These are phyloP conservation scores for Nigrograna mackinnonii DNA, from an alignment of 2,329 filamentous ascomycete genomes.

Conservation along the genomic window DNA sequence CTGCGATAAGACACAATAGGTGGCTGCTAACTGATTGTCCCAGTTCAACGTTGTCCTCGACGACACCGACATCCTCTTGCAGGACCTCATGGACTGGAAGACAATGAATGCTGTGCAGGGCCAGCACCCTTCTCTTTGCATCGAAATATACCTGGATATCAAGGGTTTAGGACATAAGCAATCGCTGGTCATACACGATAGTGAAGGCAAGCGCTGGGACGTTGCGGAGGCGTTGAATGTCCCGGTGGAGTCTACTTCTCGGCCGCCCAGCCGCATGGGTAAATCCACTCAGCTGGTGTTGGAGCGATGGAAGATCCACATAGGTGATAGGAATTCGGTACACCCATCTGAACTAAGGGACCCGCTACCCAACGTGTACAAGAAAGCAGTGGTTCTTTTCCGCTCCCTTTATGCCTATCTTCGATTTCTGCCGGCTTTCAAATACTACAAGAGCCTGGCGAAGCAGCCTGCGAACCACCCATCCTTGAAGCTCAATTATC, in stretches of 20 bases:
- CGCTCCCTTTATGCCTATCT: conserved; percentile 83
- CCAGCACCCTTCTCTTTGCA: conserved; percentile 79
- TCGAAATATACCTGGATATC: conserved; percentile 88
- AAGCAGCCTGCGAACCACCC: conserved; percentile 68
- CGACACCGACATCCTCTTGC: conserved; percentile 84
- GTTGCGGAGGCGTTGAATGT: conserved; percentile 80
- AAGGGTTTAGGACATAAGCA: conserved; percentile 80
- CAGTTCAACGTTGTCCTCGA: conserved; percentile 96
- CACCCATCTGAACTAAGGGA: conserved; percentile 62
- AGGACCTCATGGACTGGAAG: conserved; percentile 83
- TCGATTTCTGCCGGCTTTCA: conserved; percentile 84
- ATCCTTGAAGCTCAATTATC: conserved; percentile 75
- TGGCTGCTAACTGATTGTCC: conserved; percentile 12
- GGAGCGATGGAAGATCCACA: conserved; percentile 87
- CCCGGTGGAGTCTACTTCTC: conserved; percentile 52
- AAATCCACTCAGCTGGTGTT: conserved; percentile 74
- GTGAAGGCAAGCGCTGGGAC: conserved; percentile 90
- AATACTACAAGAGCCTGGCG: conserved; percentile 73
- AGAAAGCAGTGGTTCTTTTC: conserved; percentile 95
- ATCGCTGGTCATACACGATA: conserved; percentile 84
- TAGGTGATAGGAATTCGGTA: conserved; percentile 63
- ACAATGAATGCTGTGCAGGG: conserved; percentile 75
- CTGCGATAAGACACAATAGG: not conserved
- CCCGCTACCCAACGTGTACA: conserved; percentile 86
- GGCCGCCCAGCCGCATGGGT: conserved; percentile 51